Evolutionary conservation across 2,329 filamentous ascomycete genomes (phyloP).

Genomic region (Talaromyces sp.): DNA sequence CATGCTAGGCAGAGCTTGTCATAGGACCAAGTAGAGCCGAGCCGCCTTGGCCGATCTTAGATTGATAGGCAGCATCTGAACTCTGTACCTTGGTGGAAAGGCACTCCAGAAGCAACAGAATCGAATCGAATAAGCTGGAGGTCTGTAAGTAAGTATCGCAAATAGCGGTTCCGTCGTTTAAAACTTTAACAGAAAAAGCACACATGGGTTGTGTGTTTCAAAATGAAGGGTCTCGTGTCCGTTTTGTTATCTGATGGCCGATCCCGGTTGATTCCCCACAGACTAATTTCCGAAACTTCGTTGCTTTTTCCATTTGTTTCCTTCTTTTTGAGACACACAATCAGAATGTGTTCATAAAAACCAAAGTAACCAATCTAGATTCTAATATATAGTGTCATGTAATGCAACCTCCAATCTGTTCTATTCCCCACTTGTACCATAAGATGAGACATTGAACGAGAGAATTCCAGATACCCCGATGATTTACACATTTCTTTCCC

Average conservation of each 20-base stretch:
- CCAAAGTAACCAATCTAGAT: too few species aligned
- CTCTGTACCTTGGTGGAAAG: background rate
- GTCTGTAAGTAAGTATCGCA: background rate
- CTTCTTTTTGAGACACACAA: background rate
- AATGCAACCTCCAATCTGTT: too few species aligned
- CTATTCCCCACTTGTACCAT: too few species aligned
- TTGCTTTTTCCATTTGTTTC: background rate
- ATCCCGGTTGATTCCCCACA: background rate
- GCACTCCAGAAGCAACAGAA: background rate
- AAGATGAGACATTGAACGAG: too few species aligned
- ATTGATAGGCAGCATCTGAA: background rate
- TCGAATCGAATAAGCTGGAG: too few species aligned
- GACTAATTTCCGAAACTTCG: background rate
- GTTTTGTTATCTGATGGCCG: constrained; percentile 1
- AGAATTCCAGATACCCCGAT: too few species aligned
- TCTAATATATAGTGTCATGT: background rate
- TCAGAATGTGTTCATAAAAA: background rate
- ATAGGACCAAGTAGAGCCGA: background rate
- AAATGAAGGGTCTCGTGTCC: background rate
- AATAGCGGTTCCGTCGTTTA: background rate
- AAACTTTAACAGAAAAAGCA: background rate
- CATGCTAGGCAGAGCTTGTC: background rate
- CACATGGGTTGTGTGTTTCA: background rate
- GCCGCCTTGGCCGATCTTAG: background rate
- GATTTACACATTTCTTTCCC: too few species aligned